phyloP scores from a whole-genome alignment of 169 alveolate genomes.

The Neospora caninum region DNA sequence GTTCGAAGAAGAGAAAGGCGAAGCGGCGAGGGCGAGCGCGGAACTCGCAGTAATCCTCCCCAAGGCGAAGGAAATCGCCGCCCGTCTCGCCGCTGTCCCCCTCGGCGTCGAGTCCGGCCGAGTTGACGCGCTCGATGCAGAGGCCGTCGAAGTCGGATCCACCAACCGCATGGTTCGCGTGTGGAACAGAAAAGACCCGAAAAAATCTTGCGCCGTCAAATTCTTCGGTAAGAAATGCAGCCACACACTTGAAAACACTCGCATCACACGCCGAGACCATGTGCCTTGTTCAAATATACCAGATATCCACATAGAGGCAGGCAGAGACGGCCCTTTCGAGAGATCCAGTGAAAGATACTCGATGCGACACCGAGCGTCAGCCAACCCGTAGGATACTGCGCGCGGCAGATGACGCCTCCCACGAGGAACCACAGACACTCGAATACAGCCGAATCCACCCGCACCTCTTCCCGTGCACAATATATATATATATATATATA shows the following conservation, averaged over 20 bases:
- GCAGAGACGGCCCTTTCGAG: too few species aligned
- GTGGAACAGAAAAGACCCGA: not conserved
- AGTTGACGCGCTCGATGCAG: not conserved
- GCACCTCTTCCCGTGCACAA: not conserved
- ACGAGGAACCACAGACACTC: too few species aligned
- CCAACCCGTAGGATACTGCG: too few species aligned
- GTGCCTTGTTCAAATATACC: too few species aligned
- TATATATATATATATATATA: too few species aligned
- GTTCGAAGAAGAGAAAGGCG: not conserved
- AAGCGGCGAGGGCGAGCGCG: not conserved
- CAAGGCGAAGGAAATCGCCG: not conserved
- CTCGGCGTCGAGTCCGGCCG: not conserved
- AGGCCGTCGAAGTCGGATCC: not conserved
- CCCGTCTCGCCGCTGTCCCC: not conserved
- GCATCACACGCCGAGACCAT: too few species aligned
- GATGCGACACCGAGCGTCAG: too few species aligned
- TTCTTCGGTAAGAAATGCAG: constrained; percentile 11
- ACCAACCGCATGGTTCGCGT: constrained; percentile 30
- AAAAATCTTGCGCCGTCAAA: not conserved
- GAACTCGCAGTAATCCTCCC: not conserved
- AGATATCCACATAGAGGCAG: too few species aligned
- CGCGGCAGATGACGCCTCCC: too few species aligned
- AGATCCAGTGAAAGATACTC: too few species aligned
- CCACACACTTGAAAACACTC: not conserved
- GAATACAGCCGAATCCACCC: too few species aligned